These are phyloP conservation scores for Lithohypha guttulata DNA, from an alignment of 2,329 filamentous ascomycete genomes.

Conservation along the genomic window DNA sequence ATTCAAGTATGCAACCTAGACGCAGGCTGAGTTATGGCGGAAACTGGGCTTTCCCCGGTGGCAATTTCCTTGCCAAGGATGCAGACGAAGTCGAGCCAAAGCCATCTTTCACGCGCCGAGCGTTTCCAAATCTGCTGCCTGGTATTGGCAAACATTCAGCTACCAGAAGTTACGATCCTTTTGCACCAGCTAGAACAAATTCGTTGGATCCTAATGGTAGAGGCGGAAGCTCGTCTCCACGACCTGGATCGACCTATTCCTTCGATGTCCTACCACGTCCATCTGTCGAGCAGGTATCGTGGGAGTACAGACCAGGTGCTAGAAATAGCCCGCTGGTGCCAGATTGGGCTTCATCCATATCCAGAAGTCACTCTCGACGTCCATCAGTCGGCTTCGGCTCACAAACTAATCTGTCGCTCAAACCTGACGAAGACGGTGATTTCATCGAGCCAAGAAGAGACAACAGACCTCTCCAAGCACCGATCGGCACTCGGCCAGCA, in stretches of 20 bases:
- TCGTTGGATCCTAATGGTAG: conserved; percentile 38
- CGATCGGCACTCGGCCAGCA: conserved; percentile 70
- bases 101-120: conserved; percentile 19
- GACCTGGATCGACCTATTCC: conserved; percentile 44
- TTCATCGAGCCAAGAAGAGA: conserved; percentile 28
- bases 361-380: conserved; percentile 65
- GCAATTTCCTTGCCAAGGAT: conserved; percentile 30
- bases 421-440: conserved; percentile 39
- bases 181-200: conserved; percentile 33
- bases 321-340: conserved; percentile 42
- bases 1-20: conserved; percentile 37
- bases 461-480: conserved; percentile 46
- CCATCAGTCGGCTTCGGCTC: conserved; percentile 63
- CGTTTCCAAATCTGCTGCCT: conserved; percentile 32
- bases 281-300: conserved; percentile 63
- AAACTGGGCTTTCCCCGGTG: conserved; percentile 41
- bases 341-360: conserved; percentile 54
- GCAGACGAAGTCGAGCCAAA: conserved; percentile 28
- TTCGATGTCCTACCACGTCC: conserved; percentile 58
- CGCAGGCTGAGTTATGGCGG: conserved; percentile 48
- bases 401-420: conserved; percentile 49
- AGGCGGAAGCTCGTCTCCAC: conserved; percentile 33
- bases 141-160: conserved; percentile 25
- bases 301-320: conserved; percentile 54
- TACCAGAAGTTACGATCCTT: conserved; percentile 35